Percentiles rank a stretch among this genome's conserved stretches.
These are phyloP conservation scores for Periconia macrospinosa DNA, from an alignment of 2,329 filamentous ascomycete species.

Conservation along the genomic window DNA sequence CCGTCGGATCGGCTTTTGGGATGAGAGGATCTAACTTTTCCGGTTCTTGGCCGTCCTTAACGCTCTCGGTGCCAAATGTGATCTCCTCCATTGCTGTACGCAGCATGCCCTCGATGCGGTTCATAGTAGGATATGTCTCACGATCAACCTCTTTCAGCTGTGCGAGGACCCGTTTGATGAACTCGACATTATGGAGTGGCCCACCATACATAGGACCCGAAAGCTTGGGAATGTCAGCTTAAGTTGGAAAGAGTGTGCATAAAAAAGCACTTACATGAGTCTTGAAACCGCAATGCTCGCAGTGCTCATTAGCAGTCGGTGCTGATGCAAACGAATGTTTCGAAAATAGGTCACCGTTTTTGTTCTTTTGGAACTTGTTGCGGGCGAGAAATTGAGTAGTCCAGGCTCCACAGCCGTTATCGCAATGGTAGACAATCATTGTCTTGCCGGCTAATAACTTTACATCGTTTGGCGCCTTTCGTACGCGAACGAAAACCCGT, in stretches of 20 bases:
- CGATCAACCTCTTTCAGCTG: constrained; percentile 68
- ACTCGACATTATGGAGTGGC: constrained; percentile 79
- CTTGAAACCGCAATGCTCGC: constrained; percentile 81
- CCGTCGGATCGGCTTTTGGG: constrained; percentile 38
- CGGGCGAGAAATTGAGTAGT: constrained; percentile 76
- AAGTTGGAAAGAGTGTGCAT: neutral
- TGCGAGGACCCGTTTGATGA: constrained; percentile 77
- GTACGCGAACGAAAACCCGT: constrained; percentile 82
- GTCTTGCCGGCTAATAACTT: constrained; percentile 90
- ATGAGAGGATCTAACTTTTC: constrained; percentile 41
- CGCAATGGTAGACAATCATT: constrained; percentile 91
- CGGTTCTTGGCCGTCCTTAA: constrained; percentile 17
- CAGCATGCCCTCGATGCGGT: constrained; percentile 88
- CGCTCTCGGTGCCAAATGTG: constrained; percentile 32
- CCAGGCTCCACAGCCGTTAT: constrained; percentile 90
- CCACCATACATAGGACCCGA: constrained; percentile 95
- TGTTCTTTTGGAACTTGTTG: constrained; percentile 67
- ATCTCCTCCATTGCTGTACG: constrained; percentile 81
- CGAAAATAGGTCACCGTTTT: constrained; percentile 69
- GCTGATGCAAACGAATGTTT: constrained; percentile 77
- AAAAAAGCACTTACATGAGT: constrained; percentile 60
- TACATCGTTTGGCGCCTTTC: constrained; percentile 78
- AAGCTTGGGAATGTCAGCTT: constrained; percentile 44
- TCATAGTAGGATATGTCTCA: constrained; percentile 75
- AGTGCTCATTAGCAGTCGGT: constrained; percentile 67